phyloP scores from a whole-genome alignment of 106 monocot genomes.

The Gastrodia elata region DNA sequence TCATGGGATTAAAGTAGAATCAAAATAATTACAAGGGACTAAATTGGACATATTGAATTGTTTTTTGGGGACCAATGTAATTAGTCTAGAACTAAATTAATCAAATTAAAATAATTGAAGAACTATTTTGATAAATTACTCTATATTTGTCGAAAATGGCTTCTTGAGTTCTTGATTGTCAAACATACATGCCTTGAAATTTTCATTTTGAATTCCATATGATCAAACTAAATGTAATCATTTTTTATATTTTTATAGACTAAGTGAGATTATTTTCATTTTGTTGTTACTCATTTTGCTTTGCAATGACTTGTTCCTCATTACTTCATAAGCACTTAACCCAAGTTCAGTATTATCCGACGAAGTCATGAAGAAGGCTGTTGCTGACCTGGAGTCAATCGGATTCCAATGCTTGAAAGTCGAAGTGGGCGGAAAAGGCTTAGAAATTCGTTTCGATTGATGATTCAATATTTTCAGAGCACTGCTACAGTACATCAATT shows the following conservation, averaged over 20 bases:
- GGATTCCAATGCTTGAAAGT: constrained; percentile 74
- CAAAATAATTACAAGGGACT: too few relatives aligned
- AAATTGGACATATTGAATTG: too few relatives aligned
- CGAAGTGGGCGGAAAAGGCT: constrained; percentile 66
- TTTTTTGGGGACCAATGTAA: too few relatives aligned
- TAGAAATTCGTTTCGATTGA: constrained; percentile 43
- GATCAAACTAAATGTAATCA: background rate
- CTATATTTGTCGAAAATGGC: background rate
- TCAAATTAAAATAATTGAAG: too few relatives aligned
- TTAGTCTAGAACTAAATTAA: too few relatives aligned
- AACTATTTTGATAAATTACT: background rate
- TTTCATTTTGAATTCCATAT: background rate
- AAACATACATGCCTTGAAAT: background rate
- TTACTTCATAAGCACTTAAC: too few relatives aligned
- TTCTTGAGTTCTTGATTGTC: background rate
- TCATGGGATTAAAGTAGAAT: too few relatives aligned
- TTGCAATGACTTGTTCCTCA: background rate
- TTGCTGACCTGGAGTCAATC: constrained; percentile 44
- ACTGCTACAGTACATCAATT: too few relatives aligned
- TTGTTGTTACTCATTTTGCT: background rate
- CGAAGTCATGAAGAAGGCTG: constrained; percentile 40
- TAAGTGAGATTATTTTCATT: background rate
- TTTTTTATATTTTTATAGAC: background rate
- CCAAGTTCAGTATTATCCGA: constrained; percentile 34
- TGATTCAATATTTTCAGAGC: background rate